Evolutionary conservation across 352 stramenopile genomes (phyloP).

Genomic region (Pythium inflatum): DNA sequence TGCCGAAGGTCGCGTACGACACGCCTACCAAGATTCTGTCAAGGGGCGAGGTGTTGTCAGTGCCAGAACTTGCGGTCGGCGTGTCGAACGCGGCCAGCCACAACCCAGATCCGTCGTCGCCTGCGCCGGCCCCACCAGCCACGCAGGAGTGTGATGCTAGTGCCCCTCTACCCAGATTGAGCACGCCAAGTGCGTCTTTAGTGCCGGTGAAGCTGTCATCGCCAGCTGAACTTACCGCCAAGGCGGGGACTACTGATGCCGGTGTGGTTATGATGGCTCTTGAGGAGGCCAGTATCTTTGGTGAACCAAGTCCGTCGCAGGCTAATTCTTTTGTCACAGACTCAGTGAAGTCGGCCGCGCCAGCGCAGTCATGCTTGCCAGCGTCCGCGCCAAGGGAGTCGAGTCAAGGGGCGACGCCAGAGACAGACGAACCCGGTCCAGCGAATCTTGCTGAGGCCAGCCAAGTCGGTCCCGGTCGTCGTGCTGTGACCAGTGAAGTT

Average conservation of each 20-base stretch:
- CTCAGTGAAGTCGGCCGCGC: too few species aligned
- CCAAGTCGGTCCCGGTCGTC: background rate
- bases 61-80: background rate
- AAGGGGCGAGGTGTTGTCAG: conserved; percentile 1
- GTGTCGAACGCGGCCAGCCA: background rate
- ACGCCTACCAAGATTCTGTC: conserved; percentile 10
- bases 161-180: background rate
- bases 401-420: background rate
- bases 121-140: background rate
- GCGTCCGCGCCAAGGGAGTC: background rate
- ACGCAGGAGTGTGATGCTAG: background rate
- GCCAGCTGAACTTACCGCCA: background rate
- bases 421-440: background rate
- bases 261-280: background rate
- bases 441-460: background rate
- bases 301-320: background rate
- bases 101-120: background rate
- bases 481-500: background rate
- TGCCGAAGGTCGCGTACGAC: background rate
- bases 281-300: background rate
- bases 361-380: background rate
- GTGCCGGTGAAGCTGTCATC: background rate
- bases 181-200: background rate
- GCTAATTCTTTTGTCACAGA: too few species aligned
- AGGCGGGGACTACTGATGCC: background rate